These are phyloP conservation scores for Populus simonii DNA, from an alignment of 345 rosid species.

Conservation along the genomic window DNA sequence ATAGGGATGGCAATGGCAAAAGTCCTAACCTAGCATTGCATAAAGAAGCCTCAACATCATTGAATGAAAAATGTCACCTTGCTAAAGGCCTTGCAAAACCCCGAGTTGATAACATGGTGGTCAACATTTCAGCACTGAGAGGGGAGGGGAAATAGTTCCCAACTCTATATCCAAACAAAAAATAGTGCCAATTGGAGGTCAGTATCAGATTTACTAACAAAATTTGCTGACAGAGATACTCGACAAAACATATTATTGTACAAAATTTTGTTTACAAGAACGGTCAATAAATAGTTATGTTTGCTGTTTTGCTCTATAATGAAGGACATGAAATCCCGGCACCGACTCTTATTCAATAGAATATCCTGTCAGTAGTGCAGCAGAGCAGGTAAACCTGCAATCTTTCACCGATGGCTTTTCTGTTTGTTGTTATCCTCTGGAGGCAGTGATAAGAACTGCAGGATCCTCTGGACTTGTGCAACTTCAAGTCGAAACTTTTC, in stretches of 20 bases:
- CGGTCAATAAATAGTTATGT: not conserved
- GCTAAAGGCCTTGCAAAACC: too few species aligned
- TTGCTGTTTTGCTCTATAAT: not conserved
- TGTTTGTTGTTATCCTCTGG: conserved; percentile 46
- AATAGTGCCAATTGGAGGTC: not conserved
- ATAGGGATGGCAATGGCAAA: not conserved
- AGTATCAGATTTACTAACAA: not conserved
- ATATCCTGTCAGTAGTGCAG: not conserved
- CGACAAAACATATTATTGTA: not conserved
- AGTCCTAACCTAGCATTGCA: not conserved
- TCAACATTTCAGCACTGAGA: not conserved
- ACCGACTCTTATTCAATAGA: conserved; percentile 24
- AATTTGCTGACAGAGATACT: not conserved
- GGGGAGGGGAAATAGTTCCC: not conserved
- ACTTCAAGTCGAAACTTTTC: conserved; percentile 57
- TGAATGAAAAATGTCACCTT: not conserved
- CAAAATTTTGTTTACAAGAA: conserved; percentile 1
- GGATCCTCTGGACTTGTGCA: conserved; percentile 51
- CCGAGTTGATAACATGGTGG: too few species aligned
- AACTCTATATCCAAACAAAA: not conserved
- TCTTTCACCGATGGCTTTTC: conserved; percentile 4
- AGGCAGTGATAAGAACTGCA: conserved; percentile 65
- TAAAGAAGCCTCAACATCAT: not conserved
- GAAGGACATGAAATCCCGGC: not conserved
- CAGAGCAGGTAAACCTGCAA: conserved; percentile 3